Percentiles rank a stretch among this genome's conserved stretches.
Evolutionary conservation across 108 stramenopile species (phyloP).

Genomic region (Skeletonema costatum): DNA sequence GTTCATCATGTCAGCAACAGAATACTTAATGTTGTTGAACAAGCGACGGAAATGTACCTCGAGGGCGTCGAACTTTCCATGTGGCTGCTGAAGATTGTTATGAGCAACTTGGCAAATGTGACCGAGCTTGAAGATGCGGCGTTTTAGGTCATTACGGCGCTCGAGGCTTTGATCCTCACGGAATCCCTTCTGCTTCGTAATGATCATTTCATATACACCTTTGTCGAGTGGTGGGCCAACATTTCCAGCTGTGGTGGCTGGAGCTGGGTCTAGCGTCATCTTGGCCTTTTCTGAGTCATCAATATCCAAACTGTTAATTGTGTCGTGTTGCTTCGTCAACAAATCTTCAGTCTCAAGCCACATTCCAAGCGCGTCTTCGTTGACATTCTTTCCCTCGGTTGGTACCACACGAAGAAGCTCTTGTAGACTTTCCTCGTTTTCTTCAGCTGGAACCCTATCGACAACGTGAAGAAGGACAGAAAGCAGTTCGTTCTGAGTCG

Average conservation of each 20-base stretch:
- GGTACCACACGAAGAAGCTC: conserved; percentile 65
- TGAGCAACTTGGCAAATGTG: conserved; percentile 86
- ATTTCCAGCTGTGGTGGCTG: conserved; percentile 41
- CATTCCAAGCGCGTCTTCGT: conserved; percentile 71
- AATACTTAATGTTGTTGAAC: conserved; percentile 90
- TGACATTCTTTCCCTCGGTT: conserved; percentile 63
- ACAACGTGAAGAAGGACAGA: conserved; percentile 86
- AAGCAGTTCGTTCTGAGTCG: conserved; percentile 88
- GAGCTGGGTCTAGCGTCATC: conserved; percentile 67
- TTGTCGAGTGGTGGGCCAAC: conserved; percentile 83
- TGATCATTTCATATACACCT: conserved; percentile 90
- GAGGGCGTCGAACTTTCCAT: conserved; percentile 77
- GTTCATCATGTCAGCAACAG: conserved; percentile 92
- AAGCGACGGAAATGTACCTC: conserved; percentile 86
- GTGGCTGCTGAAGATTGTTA: conserved; percentile 93
- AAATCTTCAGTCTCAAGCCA: conserved; percentile 82
- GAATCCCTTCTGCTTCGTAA: conserved; percentile 89
- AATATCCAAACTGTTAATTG: conserved; percentile 72
- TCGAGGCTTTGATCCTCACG: conserved; percentile 72
- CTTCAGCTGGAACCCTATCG: conserved; percentile 76
- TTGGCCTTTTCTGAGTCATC: conserved; percentile 76
- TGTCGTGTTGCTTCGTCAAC: conserved; percentile 57
- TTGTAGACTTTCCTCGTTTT: conserved; percentile 86
- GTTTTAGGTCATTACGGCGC: conserved; percentile 88
- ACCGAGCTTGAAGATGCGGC: conserved; percentile 85